Conservation (phyloP, 1,284 basidiomycete genomes). For the Pisolithus thermaeus region DNA sequence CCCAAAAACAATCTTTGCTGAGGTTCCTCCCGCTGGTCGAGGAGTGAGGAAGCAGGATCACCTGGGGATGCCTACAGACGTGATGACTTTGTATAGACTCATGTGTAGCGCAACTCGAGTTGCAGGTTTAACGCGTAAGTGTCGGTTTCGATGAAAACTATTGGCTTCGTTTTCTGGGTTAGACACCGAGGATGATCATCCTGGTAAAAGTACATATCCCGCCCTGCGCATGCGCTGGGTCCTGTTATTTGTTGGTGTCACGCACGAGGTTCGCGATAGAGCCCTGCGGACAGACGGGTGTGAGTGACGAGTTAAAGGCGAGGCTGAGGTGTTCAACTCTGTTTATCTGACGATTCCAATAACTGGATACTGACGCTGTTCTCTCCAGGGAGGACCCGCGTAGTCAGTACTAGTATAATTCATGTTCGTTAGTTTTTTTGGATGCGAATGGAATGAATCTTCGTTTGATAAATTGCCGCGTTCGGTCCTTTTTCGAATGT, state of each 20-base stretch:
- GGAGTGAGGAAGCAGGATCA: conserved; percentile 83
- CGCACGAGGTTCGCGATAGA: conserved; percentile 22
- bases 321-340: conserved; percentile 59
- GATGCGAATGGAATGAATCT: no score
- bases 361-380: not conserved
- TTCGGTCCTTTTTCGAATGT: conserved; percentile 15
- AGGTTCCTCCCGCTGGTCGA: conserved; percentile 81
- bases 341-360: no score
- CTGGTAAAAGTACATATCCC: conserved; percentile 83
- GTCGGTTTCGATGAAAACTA: conserved; percentile 4
- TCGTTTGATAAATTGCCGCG: not conserved
- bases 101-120: conserved; percentile 16
- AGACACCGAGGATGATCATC: conserved; percentile 65
- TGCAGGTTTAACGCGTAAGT: conserved; percentile 10
- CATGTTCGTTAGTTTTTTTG: no score
- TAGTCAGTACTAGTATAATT: not conserved
- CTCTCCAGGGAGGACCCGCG: not conserved
- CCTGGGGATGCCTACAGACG: conserved; percentile 71
- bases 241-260: conserved; percentile 23
- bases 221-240: conserved; percentile 25
- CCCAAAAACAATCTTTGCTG: conserved; percentile 90
- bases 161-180: conserved; percentile 13
- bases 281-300: conserved; percentile 43
- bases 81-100: conserved; percentile 6
- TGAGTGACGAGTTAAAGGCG: conserved; percentile 76